Conservation (phyloP, 306 rosid species). For the Hippophae tibetana region DNA sequence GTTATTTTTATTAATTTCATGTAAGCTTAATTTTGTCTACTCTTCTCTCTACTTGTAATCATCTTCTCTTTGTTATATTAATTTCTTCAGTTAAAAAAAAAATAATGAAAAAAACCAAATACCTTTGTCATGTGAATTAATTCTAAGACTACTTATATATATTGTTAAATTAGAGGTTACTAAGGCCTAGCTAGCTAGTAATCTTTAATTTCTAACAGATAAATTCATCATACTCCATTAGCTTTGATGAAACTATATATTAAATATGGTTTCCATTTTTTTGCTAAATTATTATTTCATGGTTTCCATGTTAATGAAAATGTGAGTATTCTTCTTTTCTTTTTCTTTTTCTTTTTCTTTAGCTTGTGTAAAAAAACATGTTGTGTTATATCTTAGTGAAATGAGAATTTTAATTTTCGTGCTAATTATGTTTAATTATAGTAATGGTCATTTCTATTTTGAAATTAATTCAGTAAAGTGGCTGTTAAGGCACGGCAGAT, state of each 20-base stretch:
- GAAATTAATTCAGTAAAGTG: conserved; percentile 23
- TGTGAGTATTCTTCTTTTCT: too few species aligned
- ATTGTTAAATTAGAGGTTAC: not conserved
- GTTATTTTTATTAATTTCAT: conserved; percentile 8
- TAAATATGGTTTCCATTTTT: too few species aligned
- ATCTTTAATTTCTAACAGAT: not conserved
- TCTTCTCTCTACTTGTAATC: not conserved
- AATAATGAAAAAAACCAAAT: not conserved
- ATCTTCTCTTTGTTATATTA: not conserved
- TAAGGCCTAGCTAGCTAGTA: not conserved
- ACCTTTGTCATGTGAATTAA: conserved; percentile 16
- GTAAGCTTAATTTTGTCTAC: conserved; percentile 13
- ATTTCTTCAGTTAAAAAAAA: not conserved
- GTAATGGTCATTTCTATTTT: not conserved
- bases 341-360: too few species aligned
- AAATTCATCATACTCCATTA: not conserved
- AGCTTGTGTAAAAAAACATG: too few species aligned
- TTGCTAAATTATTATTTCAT: too few species aligned
- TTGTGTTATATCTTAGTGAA: not conserved
- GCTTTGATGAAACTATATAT: too few species aligned
- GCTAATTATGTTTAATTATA: not conserved
- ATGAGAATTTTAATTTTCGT: not conserved
- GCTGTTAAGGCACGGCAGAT: conserved; percentile 70
- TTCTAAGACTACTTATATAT: conserved; percentile 6
- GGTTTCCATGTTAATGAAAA: too few species aligned